phyloP scores from a whole-genome alignment of 1,284 basidiomycete genomes.

The Ustilago curta region DNA sequence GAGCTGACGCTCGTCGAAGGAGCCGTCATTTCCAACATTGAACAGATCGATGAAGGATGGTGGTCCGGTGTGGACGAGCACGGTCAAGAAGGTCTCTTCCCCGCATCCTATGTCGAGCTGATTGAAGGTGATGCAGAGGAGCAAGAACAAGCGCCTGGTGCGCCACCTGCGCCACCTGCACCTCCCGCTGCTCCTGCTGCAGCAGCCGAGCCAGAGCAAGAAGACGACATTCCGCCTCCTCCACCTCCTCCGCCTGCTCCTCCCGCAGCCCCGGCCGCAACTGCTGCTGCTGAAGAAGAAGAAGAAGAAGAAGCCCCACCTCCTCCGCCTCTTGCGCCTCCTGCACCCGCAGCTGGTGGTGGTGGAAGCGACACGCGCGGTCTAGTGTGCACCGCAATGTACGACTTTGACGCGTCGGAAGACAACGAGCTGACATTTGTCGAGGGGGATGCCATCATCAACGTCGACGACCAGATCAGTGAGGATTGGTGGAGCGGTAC shows the following conservation, averaged over 20 bases:
- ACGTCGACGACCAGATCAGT: slow-evolving; percentile 65
- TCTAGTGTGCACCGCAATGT: slow-evolving; percentile 60
- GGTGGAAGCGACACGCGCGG: slow-evolving; percentile 9
- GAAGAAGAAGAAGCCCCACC: slow-evolving; percentile 24
- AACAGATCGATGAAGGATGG: slow-evolving; percentile 68
- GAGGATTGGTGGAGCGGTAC: slow-evolving; percentile 69
- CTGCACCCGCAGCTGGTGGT: slow-evolving; percentile 13
- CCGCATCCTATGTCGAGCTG: slow-evolving; percentile 66
- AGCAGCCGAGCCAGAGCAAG: slow-evolving; percentile 19
- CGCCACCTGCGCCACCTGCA: slow-evolving; percentile 39
- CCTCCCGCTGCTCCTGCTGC: slow-evolving; percentile 22
- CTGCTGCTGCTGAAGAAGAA: slow-evolving; percentile 11
- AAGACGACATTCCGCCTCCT: slow-evolving; percentile 71
- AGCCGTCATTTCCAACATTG: slow-evolving; percentile 55
- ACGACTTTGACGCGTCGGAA: slow-evolving; percentile 68
- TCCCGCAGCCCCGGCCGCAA: slow-evolving; percentile 34
- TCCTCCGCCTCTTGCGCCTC: slow-evolving; percentile 32
- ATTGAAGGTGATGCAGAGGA: slow-evolving; percentile 33
- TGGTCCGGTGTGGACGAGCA: slow-evolving; percentile 64
- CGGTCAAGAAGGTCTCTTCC: slow-evolving; percentile 65
- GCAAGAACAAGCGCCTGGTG: slow-evolving; percentile 29
- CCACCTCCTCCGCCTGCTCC: slow-evolving; percentile 62
- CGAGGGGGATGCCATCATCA: slow-evolving; percentile 65
- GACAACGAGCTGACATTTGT: slow-evolving; percentile 65
- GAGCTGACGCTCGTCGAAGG: slow-evolving; percentile 64